Evolutionary conservation across 2,329 filamentous ascomycete genomes (phyloP), one percentile per base, ranked within the genome.

Genomic region (Beauveria bassiana): DNA sequence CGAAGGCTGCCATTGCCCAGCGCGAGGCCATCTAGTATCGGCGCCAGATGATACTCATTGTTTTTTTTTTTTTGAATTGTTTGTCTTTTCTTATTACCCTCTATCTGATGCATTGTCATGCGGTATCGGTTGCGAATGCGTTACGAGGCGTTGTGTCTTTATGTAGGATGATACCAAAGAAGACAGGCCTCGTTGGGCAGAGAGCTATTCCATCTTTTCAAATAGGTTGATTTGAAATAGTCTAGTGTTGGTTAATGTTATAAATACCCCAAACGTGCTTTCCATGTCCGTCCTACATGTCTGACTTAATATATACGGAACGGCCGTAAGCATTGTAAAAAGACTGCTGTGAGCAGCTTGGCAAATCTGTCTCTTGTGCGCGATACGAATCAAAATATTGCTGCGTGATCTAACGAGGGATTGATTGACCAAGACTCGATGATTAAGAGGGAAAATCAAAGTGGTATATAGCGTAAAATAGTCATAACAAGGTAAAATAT

Each of bases 401-500:
- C 12, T 38, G 34, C 12, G 34, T 38, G 12, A 38, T 38, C 10
- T 16, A 12, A 14, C 34, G 34, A 38, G 34, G 34, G 1, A 38
- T 14, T 5, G 5, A 12, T 12, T 5, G 5, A 12, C 4, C 1
- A 38, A 38, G 34, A 14, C 3, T 38, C 1, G 2, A 38, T 38
- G 12, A 38, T 5, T 14, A 5, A 38, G 1, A 38, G 12, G 34
- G 12, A 5, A 12, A 55, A 45, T 22, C 22, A 38, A 45, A 26
- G 22, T 42, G 52, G 34, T 52, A 64, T 58, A 62, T 59, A 60
- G 62, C 24, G 50, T 51, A 20, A 51, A 31, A 34, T 51, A 28
- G 7, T 31, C 7, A 45, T 20, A 14, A 64, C 50, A 34, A n/a
- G 49, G 7, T 58, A 64, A 64, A 31, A 38, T 65, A 34, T 46